phyloP scores from a whole-genome alignment of 2,329 filamentous ascomycete species.

The Arthrobotrys sphaeroides region DNA sequence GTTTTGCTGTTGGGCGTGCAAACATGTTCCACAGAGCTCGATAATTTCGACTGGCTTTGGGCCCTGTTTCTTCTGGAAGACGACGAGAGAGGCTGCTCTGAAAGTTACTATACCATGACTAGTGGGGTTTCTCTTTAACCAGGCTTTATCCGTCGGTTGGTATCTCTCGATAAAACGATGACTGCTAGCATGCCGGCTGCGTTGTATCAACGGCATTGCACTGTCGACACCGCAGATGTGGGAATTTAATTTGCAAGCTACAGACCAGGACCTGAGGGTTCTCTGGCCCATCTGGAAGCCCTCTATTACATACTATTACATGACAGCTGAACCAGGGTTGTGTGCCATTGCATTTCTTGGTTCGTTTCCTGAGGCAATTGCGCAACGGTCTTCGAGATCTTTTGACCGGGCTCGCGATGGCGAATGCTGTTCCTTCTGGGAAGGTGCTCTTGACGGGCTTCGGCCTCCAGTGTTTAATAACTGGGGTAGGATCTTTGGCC shows the following conservation, averaged over 20 bases:
- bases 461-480: conserved; percentile 1
- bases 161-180: background rate
- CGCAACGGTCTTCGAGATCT: conserved; percentile 31
- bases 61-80: background rate
- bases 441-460: conserved; percentile 29
- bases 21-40: conserved; percentile 30
- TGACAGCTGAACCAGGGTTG: conserved; percentile 13
- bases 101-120: background rate
- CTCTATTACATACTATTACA: background rate
- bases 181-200: conserved; percentile 1
- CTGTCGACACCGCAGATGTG: background rate
- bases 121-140: conserved; percentile 30
- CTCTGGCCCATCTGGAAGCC: conserved; percentile 10
- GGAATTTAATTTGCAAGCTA: no score
- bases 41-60: conserved; percentile 12
- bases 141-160: conserved; percentile 23
- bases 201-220: no score
- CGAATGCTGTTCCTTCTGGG: conserved; percentile 22
- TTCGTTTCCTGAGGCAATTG: conserved; percentile 47
- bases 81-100: background rate
- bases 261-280: no score
- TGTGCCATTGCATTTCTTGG: conserved; percentile 39
- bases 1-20: background rate
- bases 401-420: background rate
- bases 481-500: conserved; percentile 15